Evolutionary conservation across 225 moss, liverwort and hornwort genomes (phyloP).

Genomic region (Marchantia polymorpha): DNA sequence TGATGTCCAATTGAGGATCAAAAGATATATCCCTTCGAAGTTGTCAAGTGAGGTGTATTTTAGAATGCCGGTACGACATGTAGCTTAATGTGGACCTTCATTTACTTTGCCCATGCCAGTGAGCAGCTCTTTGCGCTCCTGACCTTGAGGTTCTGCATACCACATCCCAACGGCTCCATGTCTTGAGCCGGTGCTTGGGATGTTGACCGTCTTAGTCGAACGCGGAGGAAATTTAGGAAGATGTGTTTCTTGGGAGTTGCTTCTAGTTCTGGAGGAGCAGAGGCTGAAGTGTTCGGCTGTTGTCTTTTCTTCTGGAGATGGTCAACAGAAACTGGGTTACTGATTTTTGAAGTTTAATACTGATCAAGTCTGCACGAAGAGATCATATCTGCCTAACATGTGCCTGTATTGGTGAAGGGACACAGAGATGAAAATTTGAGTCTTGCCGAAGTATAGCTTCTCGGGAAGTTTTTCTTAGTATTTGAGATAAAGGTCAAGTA

Average conservation of each 20-base stretch:
- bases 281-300: not conserved
- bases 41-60: slow-evolving; percentile 11
- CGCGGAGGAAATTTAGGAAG: no score
- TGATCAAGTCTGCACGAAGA: not conserved
- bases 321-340: not conserved
- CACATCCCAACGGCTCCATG: not conserved
- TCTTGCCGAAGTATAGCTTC: not conserved
- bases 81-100: not conserved
- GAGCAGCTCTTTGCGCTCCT: slow-evolving; percentile 4
- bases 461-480: not conserved
- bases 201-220: not conserved
- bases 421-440: not conserved
- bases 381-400: no score
- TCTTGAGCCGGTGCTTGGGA: not conserved
- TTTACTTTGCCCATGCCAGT: not conserved
- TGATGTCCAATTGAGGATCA: not conserved
- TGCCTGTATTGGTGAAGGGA: not conserved
- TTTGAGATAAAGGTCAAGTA: not conserved
- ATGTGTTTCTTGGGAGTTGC: no score
- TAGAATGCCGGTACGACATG: not conserved
- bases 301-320: not conserved
- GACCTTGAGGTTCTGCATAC: not conserved
- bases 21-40: not conserved
- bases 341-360: not conserved
- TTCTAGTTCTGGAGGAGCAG: no score